These are phyloP conservation scores for Populus pruinosa DNA, from an alignment of 345 rosid species.

Conservation along the genomic window DNA sequence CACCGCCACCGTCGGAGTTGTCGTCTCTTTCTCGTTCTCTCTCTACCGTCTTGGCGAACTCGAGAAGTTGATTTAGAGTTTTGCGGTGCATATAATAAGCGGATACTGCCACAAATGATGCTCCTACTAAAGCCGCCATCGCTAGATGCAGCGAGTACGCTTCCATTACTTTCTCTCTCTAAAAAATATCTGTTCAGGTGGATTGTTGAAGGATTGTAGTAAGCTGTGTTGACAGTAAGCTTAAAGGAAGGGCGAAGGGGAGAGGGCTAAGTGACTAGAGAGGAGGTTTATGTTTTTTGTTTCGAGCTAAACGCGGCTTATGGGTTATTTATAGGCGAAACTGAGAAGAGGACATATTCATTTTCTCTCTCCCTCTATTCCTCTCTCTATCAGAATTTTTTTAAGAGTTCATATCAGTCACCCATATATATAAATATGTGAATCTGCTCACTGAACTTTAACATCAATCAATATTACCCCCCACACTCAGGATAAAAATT, in stretches of 20 bases:
- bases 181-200: neutral
- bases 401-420: neutral
- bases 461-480: neutral
- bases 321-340: slow-evolving; percentile 22
- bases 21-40: slow-evolving; percentile 42
- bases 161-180: slow-evolving; percentile 46
- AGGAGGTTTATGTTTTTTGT: neutral
- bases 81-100: slow-evolving; percentile 91
- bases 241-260: neutral
- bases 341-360: neutral
- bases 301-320: slow-evolving; percentile 2
- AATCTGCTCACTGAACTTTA: neutral
- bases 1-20: slow-evolving; percentile 41
- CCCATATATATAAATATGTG: neutral
- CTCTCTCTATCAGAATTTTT: neutral
- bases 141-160: slow-evolving; percentile 70
- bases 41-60: slow-evolving; percentile 80
- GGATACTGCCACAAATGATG: slow-evolving; percentile 88
- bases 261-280: neutral
- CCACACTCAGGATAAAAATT: too few relatives aligned
- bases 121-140: slow-evolving; percentile 96
- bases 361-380: neutral
- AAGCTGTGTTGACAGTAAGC: neutral
- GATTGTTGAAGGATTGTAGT: neutral
- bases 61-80: slow-evolving; percentile 84